These are phyloP conservation scores for Bacterosira constricta DNA, from an alignment of 108 stramenopile species.

Conservation along the genomic window DNA sequence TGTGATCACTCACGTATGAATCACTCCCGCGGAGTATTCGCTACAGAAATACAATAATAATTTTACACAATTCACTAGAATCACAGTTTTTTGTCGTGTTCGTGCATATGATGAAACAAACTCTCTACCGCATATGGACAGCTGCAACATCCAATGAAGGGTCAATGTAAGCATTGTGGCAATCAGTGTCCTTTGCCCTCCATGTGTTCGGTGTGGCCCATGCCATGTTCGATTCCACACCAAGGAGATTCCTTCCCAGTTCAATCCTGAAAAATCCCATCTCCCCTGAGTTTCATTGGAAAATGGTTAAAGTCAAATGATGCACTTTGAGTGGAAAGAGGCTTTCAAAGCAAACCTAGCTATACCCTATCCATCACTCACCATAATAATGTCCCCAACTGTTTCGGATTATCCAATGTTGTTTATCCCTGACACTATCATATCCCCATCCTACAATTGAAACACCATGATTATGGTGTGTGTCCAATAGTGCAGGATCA, in stretches of 20 bases:
- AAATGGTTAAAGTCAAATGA: background rate
- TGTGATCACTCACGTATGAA: too few species aligned
- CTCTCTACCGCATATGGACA: background rate
- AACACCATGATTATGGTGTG: conserved; percentile 63
- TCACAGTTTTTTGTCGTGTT: too few species aligned
- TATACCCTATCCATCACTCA: too few species aligned
- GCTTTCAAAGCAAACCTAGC: too few species aligned
- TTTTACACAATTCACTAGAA: too few species aligned
- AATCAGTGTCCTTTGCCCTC: conserved; percentile 29
- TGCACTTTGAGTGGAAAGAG: too few species aligned
- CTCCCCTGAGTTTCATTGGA: conserved; percentile 39
- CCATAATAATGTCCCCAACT: conserved; percentile 59
- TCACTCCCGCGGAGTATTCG: too few species aligned
- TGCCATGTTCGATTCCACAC: conserved; percentile 48
- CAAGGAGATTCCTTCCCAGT: conserved; percentile 53
- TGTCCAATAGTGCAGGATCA: conserved; percentile 30
- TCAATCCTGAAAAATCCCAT: conserved; percentile 57
- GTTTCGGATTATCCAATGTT: conserved; percentile 83
- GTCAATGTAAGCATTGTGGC: conserved; percentile 31
- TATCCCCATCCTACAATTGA: conserved; percentile 78
- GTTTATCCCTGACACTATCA: conserved; percentile 35
- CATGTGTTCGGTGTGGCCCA: conserved; percentile 60
- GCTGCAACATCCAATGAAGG: conserved; percentile 13
- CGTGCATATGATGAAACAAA: too few species aligned
- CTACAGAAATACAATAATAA: too few species aligned